Base-by-base conservation (phyloP, 352 stramenopile genomes). In the Globisporangium nagaii region DNA sequence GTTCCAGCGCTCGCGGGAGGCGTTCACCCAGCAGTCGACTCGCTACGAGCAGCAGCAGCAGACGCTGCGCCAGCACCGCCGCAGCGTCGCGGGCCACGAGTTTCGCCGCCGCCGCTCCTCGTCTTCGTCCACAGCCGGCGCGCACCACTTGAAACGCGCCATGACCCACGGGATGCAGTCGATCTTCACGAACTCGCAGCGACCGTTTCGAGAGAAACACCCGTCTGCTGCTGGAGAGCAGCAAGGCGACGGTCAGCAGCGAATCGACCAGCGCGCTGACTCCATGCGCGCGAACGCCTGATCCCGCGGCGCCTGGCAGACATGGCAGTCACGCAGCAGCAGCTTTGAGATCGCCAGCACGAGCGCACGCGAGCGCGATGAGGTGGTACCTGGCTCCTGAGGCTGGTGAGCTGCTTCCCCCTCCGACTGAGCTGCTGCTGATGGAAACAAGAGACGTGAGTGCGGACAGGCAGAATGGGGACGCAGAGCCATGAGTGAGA, bases 181-280 rank as follows among this genome's bases (percentile, higher is more conserved):
- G 17, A 35, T 49, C 25, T 27, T 25, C 30, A n/a, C 25, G 42
- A 49, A 36, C 42, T 49, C 42, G 42, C 42, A 49, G 42, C 25
- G 25, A 4, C 27, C 28, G 25, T 24, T 36, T 49, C 30, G 8
- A 25, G 8, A 24, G 25, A 49, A 49, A 22, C 25, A 25, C 25
- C 17, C 7, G 25, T 49, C 25, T 9, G 25, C 25, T 9, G 25
- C 8, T n/a, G 42, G 12, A 11, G 42, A 15, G 17, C 5, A 7
- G 6, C 19, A 15, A 3, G 25, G 24, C 24, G 28, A 15, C 7
- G 15, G 12, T 22, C 6, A 28, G 22, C 34, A 41, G 36, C 0
- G 11, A 10, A 34, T 25, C 42, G 17, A 27, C 17, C 27, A 36
- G 42, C 25, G 25, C 24, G n/a, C n/a, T n/a, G n/a, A n/a, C 9